Percentiles rank a stretch among this genome's conserved stretches.
Conservation (phyloP, 2,329 filamentous ascomycete genomes). For the Fusarium lateritium region DNA sequence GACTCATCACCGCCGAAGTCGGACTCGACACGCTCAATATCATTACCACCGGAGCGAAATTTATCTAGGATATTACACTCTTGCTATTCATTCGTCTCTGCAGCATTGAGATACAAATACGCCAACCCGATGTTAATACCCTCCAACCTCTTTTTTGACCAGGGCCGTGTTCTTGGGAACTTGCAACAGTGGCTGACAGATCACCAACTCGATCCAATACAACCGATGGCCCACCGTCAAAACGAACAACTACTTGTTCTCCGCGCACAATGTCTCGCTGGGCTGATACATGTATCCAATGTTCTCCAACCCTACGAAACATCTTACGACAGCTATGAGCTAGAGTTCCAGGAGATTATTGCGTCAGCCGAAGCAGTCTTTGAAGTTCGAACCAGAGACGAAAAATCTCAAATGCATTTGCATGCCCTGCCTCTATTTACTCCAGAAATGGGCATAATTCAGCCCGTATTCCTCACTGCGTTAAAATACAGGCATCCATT, state of each 20-base stretch:
- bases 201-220: background rate
- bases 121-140: background rate
- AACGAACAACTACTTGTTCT: slow-evolving; percentile 28
- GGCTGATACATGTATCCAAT: slow-evolving; percentile 19
- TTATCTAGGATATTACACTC: slow-evolving; percentile 9
- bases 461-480: slow-evolving; percentile 23
- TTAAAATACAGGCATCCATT: slow-evolving; percentile 20
- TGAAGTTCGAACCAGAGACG: background rate
- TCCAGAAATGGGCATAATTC: slow-evolving; percentile 37
- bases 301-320: slow-evolving; percentile 26
- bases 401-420: no score
- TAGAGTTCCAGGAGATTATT: slow-evolving; percentile 35
- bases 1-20: background rate
- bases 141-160: slow-evolving; percentile 17
- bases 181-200: slow-evolving; percentile 24
- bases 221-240: background rate
- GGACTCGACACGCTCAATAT: background rate
- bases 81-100: slow-evolving; percentile 19
- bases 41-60: slow-evolving; percentile 3
- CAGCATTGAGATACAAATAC: slow-evolving; percentile 16
- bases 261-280: slow-evolving; percentile 30
- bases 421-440: background rate
- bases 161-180: slow-evolving; percentile 15
- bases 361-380: slow-evolving; percentile 10
- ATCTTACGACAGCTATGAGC: slow-evolving; percentile 17